Percentiles rank a stretch among this genome's conserved stretches.
Evolutionary conservation across 768 basidiomycete species (phyloP).

Genomic region (Suillus americanus): DNA sequence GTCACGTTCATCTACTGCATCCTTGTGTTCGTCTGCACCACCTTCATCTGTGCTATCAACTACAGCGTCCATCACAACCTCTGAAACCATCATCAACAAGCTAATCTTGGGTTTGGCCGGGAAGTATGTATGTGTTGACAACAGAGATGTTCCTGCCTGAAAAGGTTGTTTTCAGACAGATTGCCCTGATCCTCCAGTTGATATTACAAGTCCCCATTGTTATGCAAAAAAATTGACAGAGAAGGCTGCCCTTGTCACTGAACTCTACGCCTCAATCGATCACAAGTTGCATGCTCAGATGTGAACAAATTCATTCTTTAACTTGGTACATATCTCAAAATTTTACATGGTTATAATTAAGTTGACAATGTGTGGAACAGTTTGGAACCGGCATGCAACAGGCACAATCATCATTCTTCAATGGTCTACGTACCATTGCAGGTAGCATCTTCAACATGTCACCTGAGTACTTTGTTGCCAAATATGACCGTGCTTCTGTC

Average conservation of each 20-base stretch:
- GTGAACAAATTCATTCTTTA: background rate
- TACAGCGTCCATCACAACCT: background rate
- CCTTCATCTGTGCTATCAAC: background rate
- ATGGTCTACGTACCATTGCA: background rate
- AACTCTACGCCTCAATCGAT: background rate
- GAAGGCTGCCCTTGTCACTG: background rate
- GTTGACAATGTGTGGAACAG: background rate
- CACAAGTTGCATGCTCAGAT: background rate
- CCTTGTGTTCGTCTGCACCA: background rate
- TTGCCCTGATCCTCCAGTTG: background rate
- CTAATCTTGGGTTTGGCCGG: background rate
- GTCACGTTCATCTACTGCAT: background rate
- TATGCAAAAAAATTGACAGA: background rate
- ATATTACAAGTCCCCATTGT: background rate
- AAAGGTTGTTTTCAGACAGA: background rate
- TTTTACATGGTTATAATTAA: background rate
- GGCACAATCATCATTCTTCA: background rate
- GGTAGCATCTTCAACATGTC: conserved; percentile 4
- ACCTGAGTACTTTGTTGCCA: background rate
- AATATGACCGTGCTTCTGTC: background rate
- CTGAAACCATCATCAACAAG: background rate
- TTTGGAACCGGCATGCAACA: background rate
- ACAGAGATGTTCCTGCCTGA: background rate
- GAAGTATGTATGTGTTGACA: conserved; percentile 1
- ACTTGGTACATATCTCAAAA: background rate